Evolutionary conservation across 2,329 filamentous ascomycete species (phyloP), one percentile per base, ranked within the genome.

Genomic region (Colletotrichum shisoi): DNA sequence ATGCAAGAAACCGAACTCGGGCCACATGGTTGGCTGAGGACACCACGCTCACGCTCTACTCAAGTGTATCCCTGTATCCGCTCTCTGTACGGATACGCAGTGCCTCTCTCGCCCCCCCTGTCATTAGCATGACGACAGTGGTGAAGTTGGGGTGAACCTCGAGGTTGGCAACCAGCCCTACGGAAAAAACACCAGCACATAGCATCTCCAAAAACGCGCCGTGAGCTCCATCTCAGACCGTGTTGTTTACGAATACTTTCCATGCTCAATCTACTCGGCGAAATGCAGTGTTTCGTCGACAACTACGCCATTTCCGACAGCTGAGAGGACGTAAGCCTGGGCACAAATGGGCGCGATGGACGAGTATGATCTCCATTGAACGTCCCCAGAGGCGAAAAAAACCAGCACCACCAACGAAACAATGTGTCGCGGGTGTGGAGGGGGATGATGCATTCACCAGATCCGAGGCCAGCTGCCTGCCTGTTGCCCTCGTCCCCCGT

Each of bases 1-100:
- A 57, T 66, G 63, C 58, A 62, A 63, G 63, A 66, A 42, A 63
- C 45, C n/a, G 58, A 52, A 57, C 45, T 24, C 58, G 42, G 49
- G 17, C 51, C 58, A 62, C 52, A 63, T 44, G 52, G 58, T 52
- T 62, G 59, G 49, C 21, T 42, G 40, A 42, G 40, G 40, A 1
- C 13, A 13, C 45, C 45, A 48, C 19, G 27, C 45, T 11, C 45
- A 24, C n/a, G 13, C 19, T 17, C 40, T 37, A 12, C 17, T 27
- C 24, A 5, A 27, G 24, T 5, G 24, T 27, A 27, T 27, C 24
- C 24, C 24, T 27, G 24, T 31, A 31, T 31, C 27, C 27, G 27
- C 15, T 39, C 31, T 27, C 24, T 27, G 49, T 37, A 39, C 31
- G 7, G 40, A 31, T 8, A 42, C 15, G 40, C 40, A 42, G 40